A percentile compares a stretch with the other conserved stretches of the same genome.
These are phyloP conservation scores for Globisporangium carolinianum DNA, from an alignment of 352 stramenopile genomes.

Conservation along the genomic window DNA sequence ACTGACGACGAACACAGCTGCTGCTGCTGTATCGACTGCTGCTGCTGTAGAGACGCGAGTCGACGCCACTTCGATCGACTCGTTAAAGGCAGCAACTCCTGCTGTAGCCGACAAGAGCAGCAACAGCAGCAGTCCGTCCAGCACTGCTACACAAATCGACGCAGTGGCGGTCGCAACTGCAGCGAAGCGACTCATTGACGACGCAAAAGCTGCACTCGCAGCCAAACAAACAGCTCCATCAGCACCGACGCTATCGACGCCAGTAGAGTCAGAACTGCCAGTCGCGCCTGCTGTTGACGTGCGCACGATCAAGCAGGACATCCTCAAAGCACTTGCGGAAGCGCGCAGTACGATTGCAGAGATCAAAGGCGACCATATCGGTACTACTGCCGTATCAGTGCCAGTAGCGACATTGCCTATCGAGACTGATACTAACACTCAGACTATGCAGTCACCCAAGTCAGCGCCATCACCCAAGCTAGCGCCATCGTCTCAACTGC, in stretches of 20 bases:
- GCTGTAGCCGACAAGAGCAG: neutral
- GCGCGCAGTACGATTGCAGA: constrained; percentile 66
- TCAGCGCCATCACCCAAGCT: neutral
- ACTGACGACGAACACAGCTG: neutral
- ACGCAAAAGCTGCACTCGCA: constrained; percentile 4
- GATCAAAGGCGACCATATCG: constrained; percentile 29
- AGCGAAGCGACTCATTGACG: constrained; percentile 9
- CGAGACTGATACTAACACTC: neutral
- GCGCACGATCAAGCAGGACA: constrained; percentile 70
- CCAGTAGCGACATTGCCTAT: no score
- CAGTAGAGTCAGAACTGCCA: no score
- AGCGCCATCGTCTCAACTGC: neutral
- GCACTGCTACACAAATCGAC: neutral
- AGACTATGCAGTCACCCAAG: constrained; percentile 1
- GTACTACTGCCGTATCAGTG: no score
- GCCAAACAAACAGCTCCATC: neutral
- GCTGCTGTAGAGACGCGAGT: neutral
- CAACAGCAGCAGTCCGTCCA: constrained; percentile 4
- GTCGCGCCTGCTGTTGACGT: constrained; percentile 38
- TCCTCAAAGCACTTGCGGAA: constrained; percentile 71
- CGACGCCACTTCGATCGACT: neutral
- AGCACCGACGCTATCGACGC: neutral
- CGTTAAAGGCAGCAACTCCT: constrained; percentile 1
- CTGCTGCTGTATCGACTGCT: neutral
- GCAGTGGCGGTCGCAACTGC: constrained; percentile 2